These are phyloP conservation scores for Cyclanthera cordifolia DNA, from an alignment of 306 rosid genomes.

Conservation along the genomic window DNA sequence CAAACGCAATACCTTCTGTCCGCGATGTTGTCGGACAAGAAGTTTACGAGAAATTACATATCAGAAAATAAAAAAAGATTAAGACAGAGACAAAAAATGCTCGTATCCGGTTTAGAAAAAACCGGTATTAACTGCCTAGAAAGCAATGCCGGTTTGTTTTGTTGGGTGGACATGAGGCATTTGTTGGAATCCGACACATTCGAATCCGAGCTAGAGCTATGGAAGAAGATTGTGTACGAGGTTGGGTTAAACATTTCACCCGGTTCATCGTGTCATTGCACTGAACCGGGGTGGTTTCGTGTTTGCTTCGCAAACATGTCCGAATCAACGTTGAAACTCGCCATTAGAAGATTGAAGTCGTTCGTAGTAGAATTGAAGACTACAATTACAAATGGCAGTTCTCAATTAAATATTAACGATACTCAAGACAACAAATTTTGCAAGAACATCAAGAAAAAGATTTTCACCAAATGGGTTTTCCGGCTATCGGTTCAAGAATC, in stretches of 20 bases:
- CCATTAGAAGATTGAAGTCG: constrained; percentile 12
- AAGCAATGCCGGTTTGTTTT: constrained; percentile 71
- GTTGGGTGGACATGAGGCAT: constrained; percentile 67
- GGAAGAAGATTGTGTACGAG: constrained; percentile 42
- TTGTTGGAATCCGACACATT: constrained; percentile 33
- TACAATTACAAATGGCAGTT: too few species aligned
- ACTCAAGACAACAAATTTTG: neutral
- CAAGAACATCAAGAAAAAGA: constrained; percentile 10
- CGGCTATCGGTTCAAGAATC: constrained; percentile 15
- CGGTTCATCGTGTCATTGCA: constrained; percentile 61
- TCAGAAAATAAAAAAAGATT: constrained; percentile 38
- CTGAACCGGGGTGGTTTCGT: constrained; percentile 80
- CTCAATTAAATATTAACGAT: neutral
- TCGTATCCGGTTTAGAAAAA: constrained; percentile 41
- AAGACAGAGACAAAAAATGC: constrained; percentile 41
- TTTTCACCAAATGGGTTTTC: constrained; percentile 19
- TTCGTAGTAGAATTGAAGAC: neutral
- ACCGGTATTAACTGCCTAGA: constrained; percentile 51
- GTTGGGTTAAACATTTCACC: constrained; percentile 67
- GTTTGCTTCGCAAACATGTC: constrained; percentile 76
- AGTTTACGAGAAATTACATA: constrained; percentile 40
- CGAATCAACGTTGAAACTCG: constrained; percentile 29
- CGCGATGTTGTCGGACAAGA: constrained; percentile 48
- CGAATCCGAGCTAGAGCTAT: constrained; percentile 42
- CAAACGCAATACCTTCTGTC: constrained; percentile 73